Conservation (phyloP, 1,139 yeast genomes). For the Sugiyamaella japonica region DNA sequence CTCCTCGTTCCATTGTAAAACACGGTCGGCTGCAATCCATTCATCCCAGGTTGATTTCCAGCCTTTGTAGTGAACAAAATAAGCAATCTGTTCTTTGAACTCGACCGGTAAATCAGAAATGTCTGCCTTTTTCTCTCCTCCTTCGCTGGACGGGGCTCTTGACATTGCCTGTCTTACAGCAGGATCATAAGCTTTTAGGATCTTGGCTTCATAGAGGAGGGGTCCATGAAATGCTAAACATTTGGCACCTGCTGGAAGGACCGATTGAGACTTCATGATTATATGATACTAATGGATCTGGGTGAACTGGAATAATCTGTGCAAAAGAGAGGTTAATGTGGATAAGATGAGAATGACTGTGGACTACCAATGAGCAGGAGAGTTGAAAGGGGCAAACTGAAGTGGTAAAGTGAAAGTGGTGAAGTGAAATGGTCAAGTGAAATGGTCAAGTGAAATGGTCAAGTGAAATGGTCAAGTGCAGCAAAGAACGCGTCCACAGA, state of each 20-base stretch:
- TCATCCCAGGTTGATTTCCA: conserved; percentile 98
- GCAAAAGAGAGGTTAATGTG: too few species aligned
- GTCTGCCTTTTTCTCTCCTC: conserved; percentile 31
- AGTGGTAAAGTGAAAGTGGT: not conserved
- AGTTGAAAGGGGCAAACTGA: too few species aligned
- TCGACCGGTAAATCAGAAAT: conserved; percentile 46
- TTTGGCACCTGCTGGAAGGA: conserved; percentile 24
- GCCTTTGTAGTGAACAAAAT: conserved; percentile 85
- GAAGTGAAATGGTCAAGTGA: not conserved
- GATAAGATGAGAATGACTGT: too few species aligned
- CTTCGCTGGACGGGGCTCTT: conserved; percentile 42
- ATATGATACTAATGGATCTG: not conserved
- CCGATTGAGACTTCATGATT: not conserved
- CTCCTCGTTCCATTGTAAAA: conserved; percentile 68
- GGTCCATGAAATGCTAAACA: conserved; percentile 93
- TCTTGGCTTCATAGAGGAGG: conserved; percentile 82
- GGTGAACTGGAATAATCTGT: too few species aligned
- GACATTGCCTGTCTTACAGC: conserved; percentile 43
- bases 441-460: not conserved
- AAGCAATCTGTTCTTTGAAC: conserved; percentile 47
- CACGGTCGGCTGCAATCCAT: conserved; percentile 77
- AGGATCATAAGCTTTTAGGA: conserved; percentile 63
- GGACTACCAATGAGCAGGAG: too few species aligned
- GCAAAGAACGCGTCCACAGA: not conserved
- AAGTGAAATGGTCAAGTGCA: not conserved